These are phyloP conservation scores for Leishmania guyanensis DNA, from an alignment of 208 protist species.

Conservation along the genomic window DNA sequence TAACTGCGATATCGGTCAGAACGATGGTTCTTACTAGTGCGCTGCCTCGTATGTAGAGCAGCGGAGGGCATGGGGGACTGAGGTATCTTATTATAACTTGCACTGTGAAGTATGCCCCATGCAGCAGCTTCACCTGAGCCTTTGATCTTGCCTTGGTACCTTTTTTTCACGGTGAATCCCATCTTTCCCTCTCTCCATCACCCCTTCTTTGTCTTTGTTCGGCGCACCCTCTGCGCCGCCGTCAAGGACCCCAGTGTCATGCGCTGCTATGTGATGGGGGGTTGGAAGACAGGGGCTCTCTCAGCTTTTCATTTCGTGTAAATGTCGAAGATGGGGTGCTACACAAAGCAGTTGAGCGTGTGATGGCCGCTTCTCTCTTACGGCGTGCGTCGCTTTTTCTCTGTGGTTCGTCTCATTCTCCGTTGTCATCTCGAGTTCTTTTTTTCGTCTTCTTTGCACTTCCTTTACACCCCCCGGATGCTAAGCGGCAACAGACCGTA, in stretches of 20 bases:
- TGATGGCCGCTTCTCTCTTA: not conserved
- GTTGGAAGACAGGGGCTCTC: not conserved
- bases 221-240: not conserved
- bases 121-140: not conserved
- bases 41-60: not conserved
- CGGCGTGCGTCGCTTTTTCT: not conserved
- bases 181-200: not conserved
- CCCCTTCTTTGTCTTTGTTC: not conserved
- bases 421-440: not conserved
- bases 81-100: not conserved
- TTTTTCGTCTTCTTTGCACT: not conserved
- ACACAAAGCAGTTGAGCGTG: not conserved
- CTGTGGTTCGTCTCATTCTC: not conserved
- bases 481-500: not conserved
- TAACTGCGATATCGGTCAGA: not conserved
- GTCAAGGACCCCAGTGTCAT: not conserved
- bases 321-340: not conserved
- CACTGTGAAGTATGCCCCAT: not conserved
- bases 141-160: not conserved
- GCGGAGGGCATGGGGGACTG: not conserved
- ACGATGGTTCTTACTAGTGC: not conserved
- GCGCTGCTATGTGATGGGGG: not conserved
- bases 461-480: not conserved
- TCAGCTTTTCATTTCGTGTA: not conserved
- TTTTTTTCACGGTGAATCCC: constrained; percentile 4